phyloP scores from a whole-genome alignment of 441 rosid genomes.

The Gossypium gossypioides region DNA sequence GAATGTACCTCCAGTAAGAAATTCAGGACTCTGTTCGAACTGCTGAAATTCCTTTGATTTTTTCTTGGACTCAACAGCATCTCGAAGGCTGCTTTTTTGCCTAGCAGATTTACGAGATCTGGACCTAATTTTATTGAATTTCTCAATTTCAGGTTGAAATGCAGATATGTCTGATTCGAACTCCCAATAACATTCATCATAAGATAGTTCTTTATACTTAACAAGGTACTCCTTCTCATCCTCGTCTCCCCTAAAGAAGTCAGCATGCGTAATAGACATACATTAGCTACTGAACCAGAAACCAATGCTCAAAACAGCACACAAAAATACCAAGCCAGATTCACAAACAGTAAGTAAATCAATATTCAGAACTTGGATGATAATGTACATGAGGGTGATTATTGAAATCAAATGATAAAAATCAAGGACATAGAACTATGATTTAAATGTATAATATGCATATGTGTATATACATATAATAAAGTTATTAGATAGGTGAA shows the following conservation, averaged over 20 bases:
- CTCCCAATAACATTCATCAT: slow-evolving; percentile 99
- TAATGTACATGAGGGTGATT: not conserved
- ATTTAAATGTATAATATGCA: not conserved
- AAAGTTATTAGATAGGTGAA: slow-evolving; percentile 25
- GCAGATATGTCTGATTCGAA: slow-evolving; percentile 80
- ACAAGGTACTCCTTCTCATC: slow-evolving; percentile 84
- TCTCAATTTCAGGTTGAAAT: slow-evolving; percentile 81
- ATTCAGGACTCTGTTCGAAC: slow-evolving; percentile 76
- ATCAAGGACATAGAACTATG: not conserved
- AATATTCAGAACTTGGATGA: not conserved
- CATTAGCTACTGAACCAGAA: slow-evolving; percentile 10
- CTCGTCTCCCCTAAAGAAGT: slow-evolving; percentile 64
- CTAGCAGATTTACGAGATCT: slow-evolving; percentile 49
- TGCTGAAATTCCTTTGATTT: slow-evolving; percentile 76
- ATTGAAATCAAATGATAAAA: not conserved
- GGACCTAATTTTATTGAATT: slow-evolving; percentile 55
- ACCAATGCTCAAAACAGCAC: not conserved
- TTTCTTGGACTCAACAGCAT: slow-evolving; percentile 44
- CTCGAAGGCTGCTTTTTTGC: slow-evolving; percentile 38
- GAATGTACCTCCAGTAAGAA: slow-evolving; percentile 73
- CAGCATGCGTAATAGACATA: slow-evolving; percentile 14
- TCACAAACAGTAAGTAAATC: not conserved
- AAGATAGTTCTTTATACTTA: slow-evolving; percentile 85
- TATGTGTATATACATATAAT: not conserved
- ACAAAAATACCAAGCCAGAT: not conserved